Base-by-base conservation (phyloP, 139 green algal genomes). In the Pseudopediastrum boryanum region DNA sequence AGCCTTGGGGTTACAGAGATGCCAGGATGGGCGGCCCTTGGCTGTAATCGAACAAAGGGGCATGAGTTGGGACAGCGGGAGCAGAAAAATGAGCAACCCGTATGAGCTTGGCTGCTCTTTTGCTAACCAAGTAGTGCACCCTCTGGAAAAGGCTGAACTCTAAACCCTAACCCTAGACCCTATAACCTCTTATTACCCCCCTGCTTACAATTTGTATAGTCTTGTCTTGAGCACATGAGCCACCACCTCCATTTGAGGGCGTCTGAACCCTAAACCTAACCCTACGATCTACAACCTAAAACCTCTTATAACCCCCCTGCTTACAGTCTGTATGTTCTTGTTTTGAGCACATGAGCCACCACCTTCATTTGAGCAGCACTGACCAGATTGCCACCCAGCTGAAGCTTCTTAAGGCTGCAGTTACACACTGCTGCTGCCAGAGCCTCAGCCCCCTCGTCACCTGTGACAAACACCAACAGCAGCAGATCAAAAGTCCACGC, bases 381-480 rank as follows among this genome's bases (percentile, higher is more conserved):
- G 4, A 85, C 19, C 19, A 25, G 27, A 39, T 85, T 85, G 68
- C 52, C 29, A 13, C 58, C 43, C 31, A 85, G 81, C 25, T 82
- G 43, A 66, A 85, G 48, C 38, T 82, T 76, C 3, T 75, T 79
- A 66, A 93, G 70, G 23, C 39, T 23, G 29, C 35, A 58, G 2
- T 44, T 58, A 5, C 88, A 62, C 19, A 90, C 61, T 16, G 68
- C 61, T 16, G 64, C 85, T 33, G 81, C 73, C 8, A 94, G 75
- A 8, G 75, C 61, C 9, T 77, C 81, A 7, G 69, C 46, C 41
- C 75, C 75, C 23, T 70, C 48, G 50, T 69, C 69, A 66, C 81
- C 67, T 82, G 73, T 33, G 77, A 13, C 8, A 27, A 31, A 29
- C 36, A 63, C 27, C 58, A 66, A 31, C 58, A 66, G 2, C 16